Conservation (phyloP, 2,329 filamentous ascomycete genomes). For the Neofusicoccum cordaticola region DNA sequence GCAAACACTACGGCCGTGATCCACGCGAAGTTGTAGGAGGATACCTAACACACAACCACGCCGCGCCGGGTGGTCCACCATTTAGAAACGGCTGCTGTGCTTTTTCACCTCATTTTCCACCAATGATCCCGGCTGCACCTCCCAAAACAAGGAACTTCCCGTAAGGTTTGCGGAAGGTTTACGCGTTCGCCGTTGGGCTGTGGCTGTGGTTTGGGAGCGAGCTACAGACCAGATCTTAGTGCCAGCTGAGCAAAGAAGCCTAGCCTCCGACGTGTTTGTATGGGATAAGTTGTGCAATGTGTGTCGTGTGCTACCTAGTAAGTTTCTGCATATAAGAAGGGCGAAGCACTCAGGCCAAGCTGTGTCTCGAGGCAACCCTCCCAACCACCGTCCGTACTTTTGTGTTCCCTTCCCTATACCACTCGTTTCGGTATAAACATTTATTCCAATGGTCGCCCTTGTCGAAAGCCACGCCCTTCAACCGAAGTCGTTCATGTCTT, state of each 20-base stretch:
- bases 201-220: background rate
- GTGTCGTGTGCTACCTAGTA: slow-evolving; percentile 1
- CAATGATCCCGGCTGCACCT: slow-evolving; percentile 1
- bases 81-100: slow-evolving; percentile 6
- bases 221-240: background rate
- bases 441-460: slow-evolving; percentile 7
- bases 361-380: background rate
- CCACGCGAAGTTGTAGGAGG: slow-evolving; percentile 8
- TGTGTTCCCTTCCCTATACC: background rate
- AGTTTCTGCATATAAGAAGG: slow-evolving; percentile 9
- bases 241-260: background rate
- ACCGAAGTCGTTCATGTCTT: slow-evolving; percentile 2
- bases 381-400: background rate
- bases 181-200: slow-evolving; percentile 8
- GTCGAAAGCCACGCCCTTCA: slow-evolving; percentile 6
- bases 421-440: background rate
- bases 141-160: slow-evolving; percentile 2
- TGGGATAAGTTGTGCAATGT: slow-evolving; percentile 7
- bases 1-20: slow-evolving; percentile 14
- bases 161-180: background rate
- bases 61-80: slow-evolving; percentile 1
- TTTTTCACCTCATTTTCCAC: slow-evolving; percentile 1
- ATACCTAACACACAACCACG: background rate
- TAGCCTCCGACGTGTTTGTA: slow-evolving; percentile 11
- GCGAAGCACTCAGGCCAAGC: slow-evolving; percentile 10